A percentile compares a stretch with the other conserved stretches of the same genome.
These are phyloP conservation scores for Harringtonia lauricola DNA, from an alignment of 2,329 filamentous ascomycete genomes.

Conservation along the genomic window DNA sequence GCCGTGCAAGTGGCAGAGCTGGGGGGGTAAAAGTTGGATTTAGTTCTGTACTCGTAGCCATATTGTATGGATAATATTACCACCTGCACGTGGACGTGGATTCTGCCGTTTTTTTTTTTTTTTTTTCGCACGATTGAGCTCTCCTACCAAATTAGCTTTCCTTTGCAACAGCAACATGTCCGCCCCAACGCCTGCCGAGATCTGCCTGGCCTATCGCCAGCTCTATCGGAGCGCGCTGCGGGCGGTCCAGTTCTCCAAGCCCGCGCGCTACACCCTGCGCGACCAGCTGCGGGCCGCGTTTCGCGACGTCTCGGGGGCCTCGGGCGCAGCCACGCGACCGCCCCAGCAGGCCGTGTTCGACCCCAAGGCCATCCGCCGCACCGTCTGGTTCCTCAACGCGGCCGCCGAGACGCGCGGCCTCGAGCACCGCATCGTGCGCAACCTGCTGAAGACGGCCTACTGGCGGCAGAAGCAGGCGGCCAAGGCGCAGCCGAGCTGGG, in stretches of 20 bases:
- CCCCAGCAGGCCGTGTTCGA: constrained; percentile 27
- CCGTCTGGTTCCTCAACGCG: constrained; percentile 57
- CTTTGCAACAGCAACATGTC: too few species aligned
- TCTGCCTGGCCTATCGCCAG: constrained; percentile 58
- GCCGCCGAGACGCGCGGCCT: constrained; percentile 53
- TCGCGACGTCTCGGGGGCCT: constrained; percentile 17
- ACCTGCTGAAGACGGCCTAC: constrained; percentile 43
- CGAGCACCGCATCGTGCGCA: constrained; percentile 64
- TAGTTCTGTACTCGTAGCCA: not conserved
- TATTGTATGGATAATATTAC: not conserved
- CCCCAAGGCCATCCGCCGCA: constrained; percentile 44
- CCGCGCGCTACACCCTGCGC: constrained; percentile 51
- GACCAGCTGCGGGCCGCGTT: constrained; percentile 51
- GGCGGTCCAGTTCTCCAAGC: constrained; percentile 61
- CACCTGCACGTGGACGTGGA: too few species aligned
- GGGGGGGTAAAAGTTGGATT: not conserved
- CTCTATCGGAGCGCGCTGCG: constrained; percentile 57
- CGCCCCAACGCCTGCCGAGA: too few species aligned
- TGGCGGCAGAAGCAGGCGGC: constrained; percentile 21
- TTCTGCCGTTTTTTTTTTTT: not conserved
- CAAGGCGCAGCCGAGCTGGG: constrained; percentile 17
- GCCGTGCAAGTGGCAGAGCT: too few species aligned
- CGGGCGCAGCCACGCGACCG: not conserved
- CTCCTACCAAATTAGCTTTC: too few species aligned
- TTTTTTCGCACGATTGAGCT: too few species aligned